phyloP scores from a whole-genome alignment of 495 filamentous ascomycete genomes.

The Wilcoxina mikolae region DNA sequence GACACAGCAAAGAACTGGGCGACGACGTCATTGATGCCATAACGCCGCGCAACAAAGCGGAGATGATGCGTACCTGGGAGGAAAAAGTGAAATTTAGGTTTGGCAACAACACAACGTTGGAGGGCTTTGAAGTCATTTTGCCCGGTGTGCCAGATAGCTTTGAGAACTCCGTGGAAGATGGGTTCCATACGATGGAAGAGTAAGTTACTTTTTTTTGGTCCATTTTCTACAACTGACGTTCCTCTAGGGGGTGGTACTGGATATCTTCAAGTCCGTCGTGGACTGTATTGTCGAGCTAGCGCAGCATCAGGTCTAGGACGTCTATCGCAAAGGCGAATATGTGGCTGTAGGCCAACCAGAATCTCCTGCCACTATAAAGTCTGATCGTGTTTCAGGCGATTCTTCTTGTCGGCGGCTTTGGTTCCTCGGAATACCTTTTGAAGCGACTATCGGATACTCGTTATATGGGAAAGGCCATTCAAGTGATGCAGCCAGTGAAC shows the following conservation, averaged over 20 bases:
- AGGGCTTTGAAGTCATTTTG: slow-evolving; percentile 33
- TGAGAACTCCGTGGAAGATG: slow-evolving; percentile 45
- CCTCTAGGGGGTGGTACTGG: slow-evolving; percentile 23
- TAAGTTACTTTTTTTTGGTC: no score
- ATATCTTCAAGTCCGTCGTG: slow-evolving; percentile 44
- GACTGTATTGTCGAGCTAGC: slow-evolving; percentile 46
- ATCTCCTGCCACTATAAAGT: slow-evolving; percentile 8
- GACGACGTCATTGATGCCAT: slow-evolving; percentile 40
- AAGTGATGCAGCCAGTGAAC: slow-evolving; percentile 47
- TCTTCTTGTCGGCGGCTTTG: slow-evolving; percentile 56
- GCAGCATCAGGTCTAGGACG: slow-evolving; percentile 39
- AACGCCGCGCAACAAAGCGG: slow-evolving; percentile 26
- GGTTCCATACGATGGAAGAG: slow-evolving; percentile 46
- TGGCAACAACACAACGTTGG: slow-evolving; percentile 26
- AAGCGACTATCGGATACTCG: slow-evolving; percentile 36
- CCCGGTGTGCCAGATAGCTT: slow-evolving; percentile 59
- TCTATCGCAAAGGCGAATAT: slow-evolving; percentile 19
- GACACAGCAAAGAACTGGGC: slow-evolving; percentile 60
- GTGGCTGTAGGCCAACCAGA: slow-evolving; percentile 9
- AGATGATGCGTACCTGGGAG: slow-evolving; percentile 30
- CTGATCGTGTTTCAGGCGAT: slow-evolving; percentile 34
- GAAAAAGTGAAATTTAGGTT: slow-evolving; percentile 31
- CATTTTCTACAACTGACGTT: background rate
- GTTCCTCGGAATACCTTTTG: slow-evolving; percentile 49
- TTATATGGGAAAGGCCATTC: slow-evolving; percentile 29